Conservation (phyloP, 2,329 filamentous ascomycete genomes). For the Ophiostoma sp. region DNA sequence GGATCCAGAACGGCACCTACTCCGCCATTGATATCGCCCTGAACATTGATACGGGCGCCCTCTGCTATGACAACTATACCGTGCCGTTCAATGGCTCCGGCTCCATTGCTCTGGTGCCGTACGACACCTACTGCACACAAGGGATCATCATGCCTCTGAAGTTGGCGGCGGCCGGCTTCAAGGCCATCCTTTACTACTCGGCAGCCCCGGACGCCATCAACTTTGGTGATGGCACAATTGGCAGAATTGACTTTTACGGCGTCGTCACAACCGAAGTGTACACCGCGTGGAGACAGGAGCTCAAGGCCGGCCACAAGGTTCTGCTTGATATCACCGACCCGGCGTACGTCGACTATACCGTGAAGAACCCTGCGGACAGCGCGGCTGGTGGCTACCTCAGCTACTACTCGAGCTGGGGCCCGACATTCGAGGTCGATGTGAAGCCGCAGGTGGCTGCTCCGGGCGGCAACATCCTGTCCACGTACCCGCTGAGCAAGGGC, state of each 20-base stretch:
- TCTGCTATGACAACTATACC: background rate
- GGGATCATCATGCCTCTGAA: background rate
- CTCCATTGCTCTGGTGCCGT: background rate
- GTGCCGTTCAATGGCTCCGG: background rate
- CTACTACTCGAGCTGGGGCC: constrained; percentile 40
- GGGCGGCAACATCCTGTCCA: constrained; percentile 42
- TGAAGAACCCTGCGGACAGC: background rate
- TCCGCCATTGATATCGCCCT: background rate
- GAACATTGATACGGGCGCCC: background rate
- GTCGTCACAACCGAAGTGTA: background rate
- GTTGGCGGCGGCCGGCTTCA: background rate
- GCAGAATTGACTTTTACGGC: background rate
- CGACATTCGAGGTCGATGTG: constrained; percentile 39
- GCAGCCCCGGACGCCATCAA: background rate
- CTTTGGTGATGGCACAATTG: background rate
- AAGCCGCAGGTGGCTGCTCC: constrained; percentile 42
- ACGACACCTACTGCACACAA: background rate
- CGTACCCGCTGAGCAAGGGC: constrained; percentile 35
- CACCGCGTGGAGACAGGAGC: too few species aligned
- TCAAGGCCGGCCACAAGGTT: background rate
- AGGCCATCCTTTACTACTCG: background rate
- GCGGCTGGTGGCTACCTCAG: constrained; percentile 23
- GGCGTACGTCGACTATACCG: background rate
- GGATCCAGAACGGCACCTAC: constrained; percentile 34
- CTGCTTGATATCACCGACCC: background rate